Evolutionary conservation across 2,329 filamentous ascomycete genomes (phyloP).

Genomic region (Beauveria australis): DNA sequence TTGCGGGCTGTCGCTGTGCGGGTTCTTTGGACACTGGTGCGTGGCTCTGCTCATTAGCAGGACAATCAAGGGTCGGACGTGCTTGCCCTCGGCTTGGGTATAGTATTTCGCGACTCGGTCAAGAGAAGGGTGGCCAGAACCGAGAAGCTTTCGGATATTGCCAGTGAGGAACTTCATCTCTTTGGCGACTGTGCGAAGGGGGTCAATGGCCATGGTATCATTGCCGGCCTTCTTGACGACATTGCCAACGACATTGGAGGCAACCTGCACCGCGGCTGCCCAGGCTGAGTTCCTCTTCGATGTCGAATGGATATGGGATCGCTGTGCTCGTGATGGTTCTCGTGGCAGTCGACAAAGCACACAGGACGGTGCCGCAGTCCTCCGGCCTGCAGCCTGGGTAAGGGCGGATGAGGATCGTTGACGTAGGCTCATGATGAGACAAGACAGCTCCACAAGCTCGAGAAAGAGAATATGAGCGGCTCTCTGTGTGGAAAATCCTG

Average conservation of each 20-base stretch:
- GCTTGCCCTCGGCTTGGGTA: constrained; percentile 92
- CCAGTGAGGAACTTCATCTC: constrained; percentile 95
- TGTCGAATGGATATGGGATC: constrained; percentile 34
- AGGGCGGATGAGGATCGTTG: constrained; percentile 44
- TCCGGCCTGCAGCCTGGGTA: constrained; percentile 28
- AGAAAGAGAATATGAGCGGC: background rate
- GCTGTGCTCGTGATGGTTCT: constrained; percentile 24
- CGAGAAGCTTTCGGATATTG: constrained; percentile 86
- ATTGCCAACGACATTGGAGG: constrained; percentile 63
- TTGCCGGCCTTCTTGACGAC: constrained; percentile 54
- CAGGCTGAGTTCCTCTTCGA: constrained; percentile 53
- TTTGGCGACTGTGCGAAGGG: constrained; percentile 82
- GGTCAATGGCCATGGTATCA: constrained; percentile 69
- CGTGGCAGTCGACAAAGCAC: constrained; percentile 26
- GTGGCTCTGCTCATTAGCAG: constrained; percentile 95
- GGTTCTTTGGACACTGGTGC: constrained; percentile 59
- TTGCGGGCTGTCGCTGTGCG: constrained; percentile 30
- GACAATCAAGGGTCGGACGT: constrained; percentile 88
- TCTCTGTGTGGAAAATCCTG: background rate
- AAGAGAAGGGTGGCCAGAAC: constrained; percentile 87
- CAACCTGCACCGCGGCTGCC: constrained; percentile 64
- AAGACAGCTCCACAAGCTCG: constrained; percentile 2
- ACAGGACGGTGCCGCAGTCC: constrained; percentile 22
- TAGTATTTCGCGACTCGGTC: constrained; percentile 98
- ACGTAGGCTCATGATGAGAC: constrained; percentile 43